Base-by-base conservation (phyloP, 768 basidiomycete species). In the Hydnomerulius pinastri region DNA sequence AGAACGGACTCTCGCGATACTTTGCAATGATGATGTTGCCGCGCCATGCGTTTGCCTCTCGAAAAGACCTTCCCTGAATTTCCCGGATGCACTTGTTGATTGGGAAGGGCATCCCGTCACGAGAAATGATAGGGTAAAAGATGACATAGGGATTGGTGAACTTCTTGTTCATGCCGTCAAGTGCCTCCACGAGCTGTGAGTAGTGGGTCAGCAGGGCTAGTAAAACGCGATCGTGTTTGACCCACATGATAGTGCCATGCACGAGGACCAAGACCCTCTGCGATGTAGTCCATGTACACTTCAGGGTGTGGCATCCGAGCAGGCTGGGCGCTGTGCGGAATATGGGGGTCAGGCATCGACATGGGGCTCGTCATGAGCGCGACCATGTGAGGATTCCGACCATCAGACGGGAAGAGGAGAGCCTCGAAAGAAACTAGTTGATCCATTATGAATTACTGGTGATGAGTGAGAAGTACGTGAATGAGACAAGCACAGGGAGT, bases 281-380 rank as follows among this genome's bases (percentile, higher is more conserved):
- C 87, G 58, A 92, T 83, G 68, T 85, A 87, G 69, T 91, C 87
- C 89, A 92, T 92, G 63, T 87, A 82, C 35, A 88, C 80, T 66
- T 91, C 88, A 10, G 90, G 90, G 66, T 92, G 90, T 0, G 90
- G 90, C 74, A 88, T 79, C 45, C 85, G 82, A 39, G 81, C 70
- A 27, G 77, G 76, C 24, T 75, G 68, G 48, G 71, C 64, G 37
- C 73, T 74, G 46, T 77, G 77, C 10, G 74, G 67, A 12, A 69
- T 70, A 51, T 78, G 77, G 39, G 77, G 75, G 48, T 73, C 68
- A 15, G 73, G 70, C 50, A 73, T 59, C 46, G 75, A 65, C 53
- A 59, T 69, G 32, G 68, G 81, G 80, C 86, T 90, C 20, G 87
- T 87, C 85, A 85, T 84, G 51, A 92, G 78, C 48, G 77, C 71